phyloP scores from a whole-genome alignment of 78 protist genomes.

The Guillardia theta region DNA sequence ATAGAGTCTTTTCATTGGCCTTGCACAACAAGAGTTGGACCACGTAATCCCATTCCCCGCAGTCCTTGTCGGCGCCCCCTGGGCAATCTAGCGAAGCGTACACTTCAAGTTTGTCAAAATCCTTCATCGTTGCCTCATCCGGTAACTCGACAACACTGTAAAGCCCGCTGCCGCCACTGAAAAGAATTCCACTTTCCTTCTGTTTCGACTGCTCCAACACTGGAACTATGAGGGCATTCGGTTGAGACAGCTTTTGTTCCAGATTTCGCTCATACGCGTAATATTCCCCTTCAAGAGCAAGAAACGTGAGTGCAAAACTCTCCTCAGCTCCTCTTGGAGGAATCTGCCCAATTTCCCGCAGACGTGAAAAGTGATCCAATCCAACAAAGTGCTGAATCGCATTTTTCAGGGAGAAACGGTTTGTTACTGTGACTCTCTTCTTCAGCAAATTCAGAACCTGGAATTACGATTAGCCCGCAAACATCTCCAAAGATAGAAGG shows the following conservation, averaged over 20 bases:
- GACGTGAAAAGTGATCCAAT: not conserved
- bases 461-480: too few relatives aligned
- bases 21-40: not conserved
- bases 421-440: not conserved
- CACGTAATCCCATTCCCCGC: conserved; percentile 4
- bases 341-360: not conserved
- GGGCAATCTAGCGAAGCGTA: not conserved
- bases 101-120: not conserved
- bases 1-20: not conserved
- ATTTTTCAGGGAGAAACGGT: not conserved
- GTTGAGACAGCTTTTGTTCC: not conserved
- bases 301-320: not conserved
- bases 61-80: not conserved
- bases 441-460: too few relatives aligned
- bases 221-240: not conserved
- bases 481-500: too few relatives aligned
- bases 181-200: not conserved
- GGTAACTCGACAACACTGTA: not conserved
- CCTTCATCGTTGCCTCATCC: not conserved
- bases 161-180: not conserved
- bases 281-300: not conserved
- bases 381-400: not conserved
- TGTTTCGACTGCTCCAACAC: not conserved
- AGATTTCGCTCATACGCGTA: not conserved
- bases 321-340: not conserved